Percentiles rank a stretch among this genome's conserved stretches.
These are phyloP conservation scores for Vaccinium myrtillus DNA, from an alignment of 148 eudicot genomes.

Conservation along the genomic window DNA sequence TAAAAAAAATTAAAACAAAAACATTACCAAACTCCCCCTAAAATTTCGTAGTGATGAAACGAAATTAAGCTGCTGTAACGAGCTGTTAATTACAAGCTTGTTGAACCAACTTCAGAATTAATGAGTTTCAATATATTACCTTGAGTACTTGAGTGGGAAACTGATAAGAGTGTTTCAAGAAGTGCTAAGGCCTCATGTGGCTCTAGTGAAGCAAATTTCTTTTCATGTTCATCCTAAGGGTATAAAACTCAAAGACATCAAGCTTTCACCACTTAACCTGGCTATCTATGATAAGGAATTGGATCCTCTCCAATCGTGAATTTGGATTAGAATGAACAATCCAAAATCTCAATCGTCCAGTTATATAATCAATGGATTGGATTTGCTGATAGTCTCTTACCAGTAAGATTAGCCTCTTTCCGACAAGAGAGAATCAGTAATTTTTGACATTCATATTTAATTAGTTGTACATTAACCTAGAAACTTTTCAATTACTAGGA, in stretches of 20 bases:
- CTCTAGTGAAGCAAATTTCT: no score
- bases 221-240: no score
- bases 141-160: neutral
- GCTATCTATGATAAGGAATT: neutral
- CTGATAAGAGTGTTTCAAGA: no score
- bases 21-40: no score
- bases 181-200: no score
- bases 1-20: no score
- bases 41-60: neutral
- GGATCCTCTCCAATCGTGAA: neutral
- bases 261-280: no score
- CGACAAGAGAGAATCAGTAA: neutral
- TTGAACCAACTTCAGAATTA: neutral
- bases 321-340: neutral
- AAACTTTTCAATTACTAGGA: neutral
- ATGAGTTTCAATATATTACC: neutral
- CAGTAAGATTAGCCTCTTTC: no score
- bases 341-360: neutral
- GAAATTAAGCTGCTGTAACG: neutral
- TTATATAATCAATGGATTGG: neutral
- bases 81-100: neutral
- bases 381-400: neutral
- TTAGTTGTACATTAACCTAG: neutral
- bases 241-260: no score
- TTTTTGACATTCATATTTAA: neutral